Evolutionary conservation across 2,329 filamentous ascomycete genomes (phyloP), one percentile per base, ranked within the genome.

Genomic region (Epichloe bromicola): DNA sequence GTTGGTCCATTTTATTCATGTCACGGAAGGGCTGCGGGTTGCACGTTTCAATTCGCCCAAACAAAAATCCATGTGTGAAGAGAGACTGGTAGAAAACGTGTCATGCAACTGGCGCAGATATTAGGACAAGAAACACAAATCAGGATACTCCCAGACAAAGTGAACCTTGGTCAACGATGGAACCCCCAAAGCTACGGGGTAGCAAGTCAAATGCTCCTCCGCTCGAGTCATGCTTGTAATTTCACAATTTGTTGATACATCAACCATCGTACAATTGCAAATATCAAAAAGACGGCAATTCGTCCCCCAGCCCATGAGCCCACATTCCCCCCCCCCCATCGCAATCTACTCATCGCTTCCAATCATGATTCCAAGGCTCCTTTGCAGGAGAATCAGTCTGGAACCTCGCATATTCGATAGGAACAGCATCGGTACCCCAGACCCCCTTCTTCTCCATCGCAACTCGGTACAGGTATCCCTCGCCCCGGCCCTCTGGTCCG

Each of bases 381-480:
- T 75, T 76, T 1, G 75, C 73, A 6, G 91, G 91, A 47, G 80
- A 88, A 64, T 97, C 91, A 34, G 86, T 91, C 76, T 95, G 86
- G 56, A 80, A 74, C 57, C 86, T 74, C 30, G 86, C 86, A 74
- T 95, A 96, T 75, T 98, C 93, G 61, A 97, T 90, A 14, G 93
- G 93, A 52, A 96, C 76, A 53, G 82, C 80, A 48, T 82, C 75
- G 46, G 76, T 73, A 38, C 77, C 74, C 72, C 85, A 95, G 17
- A 95, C 74, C 6, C 86, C 87, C 69, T 85, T 86, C 81, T 96
- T 97, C 69, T 86, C 82, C 84, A 95, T 88, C 1, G 90, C 88
- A 55, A 88, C 82, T 8, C 90, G 75, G 71, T 90, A 98, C 62
- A 98, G 66, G 61, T 85, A 82, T 0, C 86, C 86, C 56, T 82